Evolutionary conservation across 768 basidiomycete genomes (phyloP), one percentile per base, ranked within the genome.

Genomic region (Lentinula sp.): DNA sequence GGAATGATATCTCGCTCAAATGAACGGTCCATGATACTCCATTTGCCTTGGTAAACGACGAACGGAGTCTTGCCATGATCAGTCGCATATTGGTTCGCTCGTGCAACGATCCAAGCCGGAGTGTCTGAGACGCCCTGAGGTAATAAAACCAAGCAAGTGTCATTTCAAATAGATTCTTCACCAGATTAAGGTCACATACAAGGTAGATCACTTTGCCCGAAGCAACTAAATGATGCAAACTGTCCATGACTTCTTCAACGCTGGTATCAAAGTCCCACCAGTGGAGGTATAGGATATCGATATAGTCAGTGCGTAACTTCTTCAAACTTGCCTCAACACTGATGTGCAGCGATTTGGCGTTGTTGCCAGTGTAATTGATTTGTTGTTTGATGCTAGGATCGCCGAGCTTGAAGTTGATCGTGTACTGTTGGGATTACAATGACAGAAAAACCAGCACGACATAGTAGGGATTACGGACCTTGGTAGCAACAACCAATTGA

Each of bases 1-100:
- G 75, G 75, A 58, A 82, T 71, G 59, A 82, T 76, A 7, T 81
- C 80, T 9, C 80, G 72, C 65, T 82, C 81, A 40, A 81, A 68
- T 32, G 77, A 73, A 39, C 81, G 72, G 5, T 71, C 61, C 59
- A 75, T 65, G 49, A 74, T 64, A 57, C 68, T 73, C 74, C 73
- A 76, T 13, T 56, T 60, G 16, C 76, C 80, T 66, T 77, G 80
- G 67, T 80, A 82, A 32, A 82, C 70, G 23, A 72, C 73, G 62
- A 83, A 83, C 3, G 76, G 80, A 1, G 76, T 72, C 62, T 76
- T 73, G 0, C 75, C 78, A 43, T 79, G 74, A 53, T 71, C 69
- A 2, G 70, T 64, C 15, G 79, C 78, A 54, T 78, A 80, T 61
- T 76, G 73, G 65, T 81, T 80, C 2, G 71, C 71, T 40, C 70